These are phyloP conservation scores for Apiospora phragmitis DNA, from an alignment of 2,329 filamentous ascomycete species.

Conservation along the genomic window DNA sequence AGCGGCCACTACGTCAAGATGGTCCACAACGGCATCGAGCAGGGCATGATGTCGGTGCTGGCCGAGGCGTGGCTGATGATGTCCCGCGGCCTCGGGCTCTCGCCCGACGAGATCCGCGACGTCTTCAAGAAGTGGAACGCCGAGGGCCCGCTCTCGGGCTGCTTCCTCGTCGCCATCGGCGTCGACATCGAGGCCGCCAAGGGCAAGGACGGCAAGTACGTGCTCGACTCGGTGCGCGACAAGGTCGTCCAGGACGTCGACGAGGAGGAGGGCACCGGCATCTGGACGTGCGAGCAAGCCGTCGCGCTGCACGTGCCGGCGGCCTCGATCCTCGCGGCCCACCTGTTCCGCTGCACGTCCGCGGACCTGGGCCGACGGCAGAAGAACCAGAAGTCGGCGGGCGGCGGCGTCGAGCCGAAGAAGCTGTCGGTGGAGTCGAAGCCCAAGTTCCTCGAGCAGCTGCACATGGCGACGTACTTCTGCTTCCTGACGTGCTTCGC, in stretches of 20 bases:
- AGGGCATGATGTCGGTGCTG: constrained; percentile 67
- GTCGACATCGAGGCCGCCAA: constrained; percentile 58
- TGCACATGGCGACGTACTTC: constrained; percentile 62
- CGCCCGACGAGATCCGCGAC: constrained; percentile 59
- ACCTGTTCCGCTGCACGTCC: constrained; percentile 64
- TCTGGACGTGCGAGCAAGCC: constrained; percentile 65
- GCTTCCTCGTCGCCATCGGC: constrained; percentile 64
- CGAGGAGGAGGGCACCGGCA: constrained; percentile 65
- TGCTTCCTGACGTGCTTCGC: constrained; percentile 63
- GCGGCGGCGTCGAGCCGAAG: constrained; percentile 27
- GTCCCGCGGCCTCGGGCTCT: constrained; percentile 56
- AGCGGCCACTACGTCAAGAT: constrained; percentile 75
- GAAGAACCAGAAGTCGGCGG: constrained; percentile 48
- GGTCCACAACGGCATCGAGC: constrained; percentile 75
- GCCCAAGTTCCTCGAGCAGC: constrained; percentile 53
- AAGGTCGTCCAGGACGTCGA: constrained; percentile 72
- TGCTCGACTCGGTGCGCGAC: constrained; percentile 64
- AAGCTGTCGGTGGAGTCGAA: constrained; percentile 30
- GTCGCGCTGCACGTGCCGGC: constrained; percentile 62
- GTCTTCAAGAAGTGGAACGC: constrained; percentile 62
- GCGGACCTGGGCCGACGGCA: constrained; percentile 59
- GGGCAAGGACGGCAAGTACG: constrained; percentile 38
- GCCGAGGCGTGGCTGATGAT: constrained; percentile 68
- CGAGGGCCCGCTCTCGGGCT: constrained; percentile 55
- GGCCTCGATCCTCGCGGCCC: constrained; percentile 63